Conservation (phyloP, 1,284 basidiomycete genomes). For the Cutaneotrichosporon sp. region DNA sequence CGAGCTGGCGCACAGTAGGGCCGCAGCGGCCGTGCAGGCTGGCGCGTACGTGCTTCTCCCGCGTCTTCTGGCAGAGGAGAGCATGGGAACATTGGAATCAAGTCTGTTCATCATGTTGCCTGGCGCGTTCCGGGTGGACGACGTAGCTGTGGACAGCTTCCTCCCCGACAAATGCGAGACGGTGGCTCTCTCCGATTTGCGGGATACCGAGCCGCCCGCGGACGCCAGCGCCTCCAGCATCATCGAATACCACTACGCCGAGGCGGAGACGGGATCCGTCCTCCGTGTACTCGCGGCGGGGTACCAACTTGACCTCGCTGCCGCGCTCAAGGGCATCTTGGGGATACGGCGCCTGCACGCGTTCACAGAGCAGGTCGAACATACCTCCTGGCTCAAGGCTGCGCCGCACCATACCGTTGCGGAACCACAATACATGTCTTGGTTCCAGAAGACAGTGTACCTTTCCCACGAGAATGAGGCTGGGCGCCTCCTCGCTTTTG, state of each 20-base stretch:
- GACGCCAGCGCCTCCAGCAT: not conserved
- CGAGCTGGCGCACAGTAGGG: not conserved
- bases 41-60: conserved; percentile 2
- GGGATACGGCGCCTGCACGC: not conserved
- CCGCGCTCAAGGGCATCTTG: not conserved
- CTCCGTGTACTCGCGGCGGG: not conserved
- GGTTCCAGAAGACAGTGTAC: not conserved
- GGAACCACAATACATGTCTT: not conserved
- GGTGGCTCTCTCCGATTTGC: not conserved
- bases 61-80: not conserved
- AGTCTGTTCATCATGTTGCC: not conserved
- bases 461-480: not conserved
- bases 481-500: not conserved
- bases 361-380: not conserved
- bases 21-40: not conserved
- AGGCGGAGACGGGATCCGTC: not conserved
- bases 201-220: not conserved
- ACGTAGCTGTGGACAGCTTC: not conserved
- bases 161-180: not conserved
- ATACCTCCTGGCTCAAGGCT: not conserved
- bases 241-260: not conserved
- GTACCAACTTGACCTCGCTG: not conserved
- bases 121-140: not conserved
- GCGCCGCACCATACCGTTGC: not conserved
- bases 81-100: not conserved